A percentile compares a stretch with the other conserved stretches of the same genome.
Conservation (phyloP, 2,329 filamentous ascomycete species). For the Talaromyces sp. region DNA sequence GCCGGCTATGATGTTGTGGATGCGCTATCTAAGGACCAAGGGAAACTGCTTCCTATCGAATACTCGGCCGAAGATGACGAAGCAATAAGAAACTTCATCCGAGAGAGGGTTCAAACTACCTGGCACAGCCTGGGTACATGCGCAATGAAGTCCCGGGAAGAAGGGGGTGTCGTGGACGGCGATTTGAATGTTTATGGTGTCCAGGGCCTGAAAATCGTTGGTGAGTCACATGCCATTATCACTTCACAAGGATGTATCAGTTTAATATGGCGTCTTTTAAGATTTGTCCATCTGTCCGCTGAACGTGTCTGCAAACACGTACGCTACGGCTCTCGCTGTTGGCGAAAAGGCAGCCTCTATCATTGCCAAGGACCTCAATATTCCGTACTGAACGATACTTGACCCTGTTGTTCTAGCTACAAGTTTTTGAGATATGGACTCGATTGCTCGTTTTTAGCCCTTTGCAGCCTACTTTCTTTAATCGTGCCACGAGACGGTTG, state of each 20-base stretch:
- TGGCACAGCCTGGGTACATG: slow-evolving; percentile 41
- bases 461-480: background rate
- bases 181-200: slow-evolving; percentile 17
- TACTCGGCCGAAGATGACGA: slow-evolving; percentile 48
- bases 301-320: slow-evolving; percentile 43
- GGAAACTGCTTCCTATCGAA: slow-evolving; percentile 37
- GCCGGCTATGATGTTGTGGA: slow-evolving; percentile 28
- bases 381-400: background rate
- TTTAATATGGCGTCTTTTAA: background rate
- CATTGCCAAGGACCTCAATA: slow-evolving; percentile 26
- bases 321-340: slow-evolving; percentile 44
- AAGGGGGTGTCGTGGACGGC: slow-evolving; percentile 16
- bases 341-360: slow-evolving; percentile 41
- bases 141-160: slow-evolving; percentile 13
- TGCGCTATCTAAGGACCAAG: slow-evolving; percentile 20
- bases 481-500: too few relatives aligned
- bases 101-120: slow-evolving; percentile 36
- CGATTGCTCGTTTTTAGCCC: background rate
- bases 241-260: background rate
- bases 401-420: background rate
- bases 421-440: too few relatives aligned
- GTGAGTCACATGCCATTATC: background rate
- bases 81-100: slow-evolving; percentile 43
- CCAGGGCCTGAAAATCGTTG: slow-evolving; percentile 5
- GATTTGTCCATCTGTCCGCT: slow-evolving; percentile 26